Base-by-base conservation (phyloP, 768 basidiomycete species). In the Boletus subcaerulescens region DNA sequence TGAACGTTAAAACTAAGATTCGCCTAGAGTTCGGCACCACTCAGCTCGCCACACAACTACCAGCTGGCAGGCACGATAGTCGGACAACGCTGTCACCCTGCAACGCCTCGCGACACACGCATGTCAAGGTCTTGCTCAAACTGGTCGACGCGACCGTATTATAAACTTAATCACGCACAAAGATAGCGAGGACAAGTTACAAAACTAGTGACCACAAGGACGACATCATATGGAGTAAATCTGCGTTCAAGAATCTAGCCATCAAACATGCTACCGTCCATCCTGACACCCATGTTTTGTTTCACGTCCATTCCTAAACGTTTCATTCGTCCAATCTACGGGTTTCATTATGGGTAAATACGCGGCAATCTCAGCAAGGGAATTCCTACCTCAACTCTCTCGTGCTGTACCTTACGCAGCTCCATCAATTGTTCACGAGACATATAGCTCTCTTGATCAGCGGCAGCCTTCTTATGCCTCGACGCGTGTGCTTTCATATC, bases 241-340 rank as follows among this genome's bases (percentile, higher is more conserved):
- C 33, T 35, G 33, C 3, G 4, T 35, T 14, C 52, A 17, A 36
- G 14, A 43, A 35, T 42, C 60, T 60, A 70, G 36, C 60, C 82
- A 24, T 86, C 84, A 59, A 86, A 81, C 72, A 77, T 67, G 9
- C 76, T 78, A 17, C 84, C 85, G 60, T 93, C 91, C 91, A 93
- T 93, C 48, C 91, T 76, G 41, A 93, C 90, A 41, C 91, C 91
- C 79, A 91, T 84, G 61, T 77, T 91, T 66, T 86, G 82, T 63
- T 88, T 90, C 51, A 93, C 77, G 17, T 93, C 90, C 87, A 93
- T 89, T 2, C 91, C 91, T n/a, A 93, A 70, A 31, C 85, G 74
- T 66, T 91, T 91, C 88, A 91, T 90, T 69, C 87, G 89, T 17
- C 86, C 84, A 44, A 83, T 85, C 87, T 91, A 55, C 5, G 50